phyloP scores from a whole-genome alignment of 257 asterid species.

The Solanum lycopersicoides region DNA sequence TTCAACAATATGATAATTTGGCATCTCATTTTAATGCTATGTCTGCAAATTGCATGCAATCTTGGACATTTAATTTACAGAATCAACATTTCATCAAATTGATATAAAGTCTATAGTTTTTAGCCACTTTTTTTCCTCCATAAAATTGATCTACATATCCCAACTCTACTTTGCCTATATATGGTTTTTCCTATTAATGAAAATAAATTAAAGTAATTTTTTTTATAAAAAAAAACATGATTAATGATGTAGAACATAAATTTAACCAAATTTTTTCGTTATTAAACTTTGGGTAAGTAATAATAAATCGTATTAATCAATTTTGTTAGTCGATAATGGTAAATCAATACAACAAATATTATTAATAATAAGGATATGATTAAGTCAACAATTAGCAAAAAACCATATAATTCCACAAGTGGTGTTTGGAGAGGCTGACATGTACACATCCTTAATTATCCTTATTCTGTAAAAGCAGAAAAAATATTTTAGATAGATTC shows the following conservation, averaged over 20 bases:
- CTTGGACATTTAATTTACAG: neutral
- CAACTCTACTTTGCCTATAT: neutral
- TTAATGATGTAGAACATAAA: neutral
- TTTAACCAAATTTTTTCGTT: neutral
- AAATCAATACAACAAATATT: too few species aligned
- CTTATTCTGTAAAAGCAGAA: too few species aligned
- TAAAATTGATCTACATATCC: neutral
- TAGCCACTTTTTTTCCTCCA: neutral
- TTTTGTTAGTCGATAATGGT: neutral
- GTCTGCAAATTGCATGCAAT: neutral
- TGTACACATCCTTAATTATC: too few species aligned
- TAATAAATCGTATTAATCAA: neutral
- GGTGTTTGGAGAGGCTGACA: too few species aligned
- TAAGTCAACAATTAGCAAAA: too few species aligned
- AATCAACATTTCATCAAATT: neutral
- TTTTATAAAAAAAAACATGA: fast-evolving
- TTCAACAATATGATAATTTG: neutral
- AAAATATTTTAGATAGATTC: too few species aligned
- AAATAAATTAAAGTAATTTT: too few species aligned
- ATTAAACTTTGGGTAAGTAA: neutral
- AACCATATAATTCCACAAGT: too few species aligned
- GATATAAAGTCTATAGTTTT: neutral
- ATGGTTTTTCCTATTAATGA: neutral
- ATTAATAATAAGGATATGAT: too few species aligned
- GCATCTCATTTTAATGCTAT: neutral